Conservation (phyloP, 2,329 filamentous ascomycete genomes). For the Talaromyces marneffei region DNA sequence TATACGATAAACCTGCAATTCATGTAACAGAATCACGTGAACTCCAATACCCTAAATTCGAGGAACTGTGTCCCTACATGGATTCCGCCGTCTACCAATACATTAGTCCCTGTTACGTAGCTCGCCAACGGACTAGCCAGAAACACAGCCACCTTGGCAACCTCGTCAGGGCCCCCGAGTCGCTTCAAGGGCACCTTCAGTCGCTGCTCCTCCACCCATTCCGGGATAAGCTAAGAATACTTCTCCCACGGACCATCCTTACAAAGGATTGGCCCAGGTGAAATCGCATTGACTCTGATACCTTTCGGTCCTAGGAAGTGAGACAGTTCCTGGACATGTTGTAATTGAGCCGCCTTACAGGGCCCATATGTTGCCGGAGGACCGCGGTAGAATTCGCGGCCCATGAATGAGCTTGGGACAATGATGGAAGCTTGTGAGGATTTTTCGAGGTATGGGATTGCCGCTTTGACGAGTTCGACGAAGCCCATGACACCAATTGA, state of each 20-base stretch:
- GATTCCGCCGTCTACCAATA: constrained; percentile 19
- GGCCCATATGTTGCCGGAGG: constrained; percentile 20
- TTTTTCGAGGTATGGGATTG: constrained; percentile 16
- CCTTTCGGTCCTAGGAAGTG: constrained; percentile 20
- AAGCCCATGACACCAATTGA: constrained; percentile 20
- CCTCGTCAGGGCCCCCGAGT: constrained; percentile 19
- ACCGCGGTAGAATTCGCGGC: constrained; percentile 20
- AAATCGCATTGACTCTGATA: constrained; percentile 27
- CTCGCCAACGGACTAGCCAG: constrained; percentile 20
- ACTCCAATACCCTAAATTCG: neutral
- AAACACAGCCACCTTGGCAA: constrained; percentile 23
- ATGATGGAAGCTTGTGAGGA: constrained; percentile 18
- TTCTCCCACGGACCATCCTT: constrained; percentile 17
- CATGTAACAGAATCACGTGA: neutral
- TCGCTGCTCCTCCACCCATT: constrained; percentile 20
- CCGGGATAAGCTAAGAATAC: constrained; percentile 8
- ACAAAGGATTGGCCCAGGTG: constrained; percentile 22
- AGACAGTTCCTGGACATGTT: constrained; percentile 22
- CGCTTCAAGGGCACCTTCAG: constrained; percentile 18
- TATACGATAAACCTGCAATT: neutral
- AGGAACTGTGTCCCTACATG: constrained; percentile 15
- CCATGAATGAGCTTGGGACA: constrained; percentile 20
- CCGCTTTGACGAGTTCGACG: constrained; percentile 17
- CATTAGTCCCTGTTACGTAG: constrained; percentile 16
- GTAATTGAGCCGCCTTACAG: constrained; percentile 21